Percentiles rank a stretch among this genome's conserved stretches.
These are phyloP conservation scores for Centella asiatica DNA, from an alignment of 129 eudicot genomes.

Conservation along the genomic window DNA sequence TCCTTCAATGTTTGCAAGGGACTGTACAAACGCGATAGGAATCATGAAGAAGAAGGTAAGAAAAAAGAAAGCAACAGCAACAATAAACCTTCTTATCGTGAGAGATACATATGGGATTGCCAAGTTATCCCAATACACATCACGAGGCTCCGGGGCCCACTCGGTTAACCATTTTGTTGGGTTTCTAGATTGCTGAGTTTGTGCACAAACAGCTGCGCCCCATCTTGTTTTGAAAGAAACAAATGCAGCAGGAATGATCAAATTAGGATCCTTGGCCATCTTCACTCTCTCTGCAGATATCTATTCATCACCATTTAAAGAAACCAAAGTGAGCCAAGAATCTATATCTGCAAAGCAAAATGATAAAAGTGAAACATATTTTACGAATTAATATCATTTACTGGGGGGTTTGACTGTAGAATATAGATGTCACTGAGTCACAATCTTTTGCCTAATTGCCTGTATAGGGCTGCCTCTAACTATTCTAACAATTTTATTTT, in stretches of 20 bases:
- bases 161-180: conserved; percentile 81
- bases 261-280: conserved; percentile 40
- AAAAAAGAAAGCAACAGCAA: conserved; percentile 68
- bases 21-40: conserved; percentile 73
- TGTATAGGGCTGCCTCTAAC: too few species aligned
- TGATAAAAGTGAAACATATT: neutral
- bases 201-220: conserved; percentile 96
- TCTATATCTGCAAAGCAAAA: neutral
- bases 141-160: conserved; percentile 98
- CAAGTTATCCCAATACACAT: conserved; percentile 80
- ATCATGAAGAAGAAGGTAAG: conserved; percentile 87
- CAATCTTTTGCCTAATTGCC: too few species aligned
- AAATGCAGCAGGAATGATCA: conserved; percentile 70
- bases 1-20: conserved; percentile 74
- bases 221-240: conserved; percentile 81
- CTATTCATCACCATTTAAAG: conserved; percentile 24
- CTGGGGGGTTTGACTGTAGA: too few species aligned
- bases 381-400: neutral
- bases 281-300: conserved; percentile 53
- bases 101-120: conserved; percentile 78
- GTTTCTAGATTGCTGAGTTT: conserved; percentile 76
- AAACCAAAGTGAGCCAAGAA: conserved; percentile 1
- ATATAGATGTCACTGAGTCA: too few species aligned
- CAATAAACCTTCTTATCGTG: conserved; percentile 58
- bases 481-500: too few species aligned